Conservation (phyloP, 1,139 yeast genomes). For the Kurtzmaniella quercitrusa region DNA sequence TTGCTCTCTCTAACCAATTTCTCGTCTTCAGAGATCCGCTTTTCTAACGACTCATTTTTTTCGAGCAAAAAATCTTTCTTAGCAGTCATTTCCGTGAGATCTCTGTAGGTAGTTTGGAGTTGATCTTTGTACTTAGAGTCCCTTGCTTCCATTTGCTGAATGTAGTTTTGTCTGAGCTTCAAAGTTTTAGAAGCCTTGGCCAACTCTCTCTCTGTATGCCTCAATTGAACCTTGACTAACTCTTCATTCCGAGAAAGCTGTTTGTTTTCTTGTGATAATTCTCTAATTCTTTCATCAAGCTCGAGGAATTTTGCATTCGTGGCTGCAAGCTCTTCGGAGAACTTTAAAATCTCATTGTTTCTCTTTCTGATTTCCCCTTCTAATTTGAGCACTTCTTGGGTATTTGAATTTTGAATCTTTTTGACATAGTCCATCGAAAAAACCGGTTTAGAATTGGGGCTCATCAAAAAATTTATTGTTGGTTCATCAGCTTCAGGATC, state of each 20-base stretch:
- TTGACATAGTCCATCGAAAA: slow-evolving; percentile 31
- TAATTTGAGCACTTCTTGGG: slow-evolving; percentile 16
- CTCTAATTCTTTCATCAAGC: slow-evolving; percentile 19
- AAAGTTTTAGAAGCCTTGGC: slow-evolving; percentile 26
- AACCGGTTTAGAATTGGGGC: slow-evolving; percentile 36
- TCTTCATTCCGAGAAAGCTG: slow-evolving; percentile 22
- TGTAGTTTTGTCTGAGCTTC: slow-evolving; percentile 19
- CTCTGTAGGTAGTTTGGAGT: slow-evolving; percentile 9
- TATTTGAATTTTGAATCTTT: slow-evolving; percentile 24
- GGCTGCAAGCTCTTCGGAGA: slow-evolving; percentile 18
- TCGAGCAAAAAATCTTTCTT: slow-evolving; percentile 1
- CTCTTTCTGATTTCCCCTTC: slow-evolving; percentile 15
- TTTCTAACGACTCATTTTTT: slow-evolving; percentile 8
- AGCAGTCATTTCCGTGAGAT: slow-evolving; percentile 2
- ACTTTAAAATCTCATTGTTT: slow-evolving; percentile 16
- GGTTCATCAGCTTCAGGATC: slow-evolving; percentile 20
- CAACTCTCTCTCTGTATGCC: slow-evolving; percentile 27
- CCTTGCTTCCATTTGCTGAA: slow-evolving; percentile 7
- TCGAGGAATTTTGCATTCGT: slow-evolving; percentile 18
- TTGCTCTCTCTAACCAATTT: slow-evolving; percentile 3
- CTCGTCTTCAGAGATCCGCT: slow-evolving; percentile 9
- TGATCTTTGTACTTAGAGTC: slow-evolving; percentile 11
- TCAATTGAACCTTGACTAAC: slow-evolving; percentile 24
- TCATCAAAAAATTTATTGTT: slow-evolving; percentile 28
- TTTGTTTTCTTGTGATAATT: slow-evolving; percentile 17